Base-by-base conservation (phyloP, 768 basidiomycete genomes). In the Candolleomyces efflorescens region DNA sequence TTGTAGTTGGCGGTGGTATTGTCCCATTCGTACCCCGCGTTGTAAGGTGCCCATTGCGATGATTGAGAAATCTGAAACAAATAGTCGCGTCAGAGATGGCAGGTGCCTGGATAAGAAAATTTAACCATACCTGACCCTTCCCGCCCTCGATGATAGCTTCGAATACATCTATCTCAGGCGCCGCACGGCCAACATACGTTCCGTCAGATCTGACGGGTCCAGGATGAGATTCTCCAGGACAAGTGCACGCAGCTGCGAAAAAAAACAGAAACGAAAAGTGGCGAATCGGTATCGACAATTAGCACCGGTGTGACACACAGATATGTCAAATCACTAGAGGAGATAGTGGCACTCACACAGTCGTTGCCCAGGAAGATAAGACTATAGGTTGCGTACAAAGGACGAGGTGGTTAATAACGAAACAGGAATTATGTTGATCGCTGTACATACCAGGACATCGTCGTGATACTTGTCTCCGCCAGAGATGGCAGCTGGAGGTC, bases 141-240 rank as follows among this genome's bases (percentile, higher is more conserved):
- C 65, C 66, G 17, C 61, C 58, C 1, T 65, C 60, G 10, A 76
- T 67, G 20, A 68, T 68, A 11, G 86, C 84, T 67, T 89, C 86
- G 55, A 87, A 79, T 54, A 89, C 71, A 67, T 89, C 87, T 54
- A 89, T 86, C 66, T 89, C 86, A 3, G 86, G 86, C 1, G 86
- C 83, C 2, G 80, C 71, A 15, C 86, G 70, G 10, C 86, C 86
- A 0, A 81, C 78, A 59, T 80, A 86, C 0, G 73, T 71, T 3
- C 85, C 85, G 59, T 85, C 77, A 2, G 63, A 22, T n/a, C 68
- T 60, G 24, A 73, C 64, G 6, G 75, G 75, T 1, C 75, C 75
- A 22, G 75, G 76, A 64, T 77, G 76, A 1, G 73, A 70, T 58
- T 76, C 73, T 51, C 74, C 75, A 3, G 71, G 59, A 55, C 75